These are phyloP conservation scores for Carex pumila DNA, from an alignment of 176 grass and related monocot species.

Conservation along the genomic window DNA sequence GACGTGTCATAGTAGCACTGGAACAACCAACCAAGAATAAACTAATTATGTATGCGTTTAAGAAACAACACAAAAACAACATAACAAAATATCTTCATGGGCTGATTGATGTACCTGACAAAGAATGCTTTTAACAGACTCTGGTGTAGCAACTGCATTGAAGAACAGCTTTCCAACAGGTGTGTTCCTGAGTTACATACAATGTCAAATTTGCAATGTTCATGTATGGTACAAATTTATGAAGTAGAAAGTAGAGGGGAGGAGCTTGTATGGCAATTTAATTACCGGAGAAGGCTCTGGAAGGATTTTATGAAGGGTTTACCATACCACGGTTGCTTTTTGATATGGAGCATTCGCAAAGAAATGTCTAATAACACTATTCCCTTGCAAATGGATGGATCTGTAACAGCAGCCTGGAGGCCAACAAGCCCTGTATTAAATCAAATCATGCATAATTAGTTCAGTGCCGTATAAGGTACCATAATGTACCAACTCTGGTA, in stretches of 20 bases:
- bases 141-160: slow-evolving; percentile 78
- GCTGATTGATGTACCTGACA: slow-evolving; percentile 46
- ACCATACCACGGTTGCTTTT: slow-evolving; percentile 89
- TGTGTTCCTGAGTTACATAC: slow-evolving; percentile 63
- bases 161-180: slow-evolving; percentile 81
- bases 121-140: slow-evolving; percentile 87
- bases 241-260: no score
- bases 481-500: neutral
- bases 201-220: slow-evolving; percentile 14
- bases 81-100: slow-evolving; percentile 5
- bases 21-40: slow-evolving; percentile 11
- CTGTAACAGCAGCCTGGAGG: slow-evolving; percentile 68
- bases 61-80: neutral
- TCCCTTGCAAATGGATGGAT: slow-evolving; percentile 66
- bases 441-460: neutral
- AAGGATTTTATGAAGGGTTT: slow-evolving; percentile 89
- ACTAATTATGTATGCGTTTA: neutral
- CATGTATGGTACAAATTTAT: neutral
- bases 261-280: neutral
- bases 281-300: slow-evolving; percentile 75
- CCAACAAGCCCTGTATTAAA: slow-evolving; percentile 68
- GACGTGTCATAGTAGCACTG: slow-evolving; percentile 91
- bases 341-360: slow-evolving; percentile 92
- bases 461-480: neutral
- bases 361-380: slow-evolving; percentile 90